Evolutionary conservation across 2,329 filamentous ascomycete genomes (phyloP), one percentile per base, ranked within the genome.

Genomic region (Penicillium nordicum): DNA sequence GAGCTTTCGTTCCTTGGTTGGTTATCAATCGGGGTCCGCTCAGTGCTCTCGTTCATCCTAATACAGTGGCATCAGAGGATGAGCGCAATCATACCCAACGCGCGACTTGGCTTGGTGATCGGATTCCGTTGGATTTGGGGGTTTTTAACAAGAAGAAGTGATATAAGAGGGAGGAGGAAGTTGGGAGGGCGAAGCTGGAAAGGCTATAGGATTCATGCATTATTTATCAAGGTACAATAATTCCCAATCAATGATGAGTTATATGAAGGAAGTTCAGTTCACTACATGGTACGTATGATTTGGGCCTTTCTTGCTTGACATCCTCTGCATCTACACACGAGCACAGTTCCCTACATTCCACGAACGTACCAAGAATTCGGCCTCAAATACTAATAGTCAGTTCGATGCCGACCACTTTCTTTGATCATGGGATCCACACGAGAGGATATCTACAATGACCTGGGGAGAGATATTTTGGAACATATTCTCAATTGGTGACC

Each of bases 1-100:
- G 92, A 0, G 92, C 92, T 0, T 95, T 96, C 67, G 77, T 97
- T 38, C 82, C 90, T 0, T 96, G 92, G 92, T 77, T 96, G 30
- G 83, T 90, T 30, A 84, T 96, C 55, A 87, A 92, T 74, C 82
- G 92, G 5, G 92, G 92, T 0, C 89, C 90, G 2, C 73, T 96
- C 58, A 92, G 88, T 46, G 91, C 79, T 4, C 77, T 97, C 21
- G 73, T 96, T 1, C 92, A 96, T 72, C 91, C 92, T 0, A 96
- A 96, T 67, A 92, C 88, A 0, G 56, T 61, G 1, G 62, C 67
- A 7, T 47, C 64, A 8, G 79, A 82, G n/a, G 81, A 86, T 40
- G 79, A 82, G 56, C 75, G 82, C 44, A 75, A 79, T 65, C 74
- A 80, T 66, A 75, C 76, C 27, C 72, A 76, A 57, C 67, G 75